Conservation (phyloP, 2,329 filamentous ascomycete genomes). For the Orbilia brochopaga region DNA sequence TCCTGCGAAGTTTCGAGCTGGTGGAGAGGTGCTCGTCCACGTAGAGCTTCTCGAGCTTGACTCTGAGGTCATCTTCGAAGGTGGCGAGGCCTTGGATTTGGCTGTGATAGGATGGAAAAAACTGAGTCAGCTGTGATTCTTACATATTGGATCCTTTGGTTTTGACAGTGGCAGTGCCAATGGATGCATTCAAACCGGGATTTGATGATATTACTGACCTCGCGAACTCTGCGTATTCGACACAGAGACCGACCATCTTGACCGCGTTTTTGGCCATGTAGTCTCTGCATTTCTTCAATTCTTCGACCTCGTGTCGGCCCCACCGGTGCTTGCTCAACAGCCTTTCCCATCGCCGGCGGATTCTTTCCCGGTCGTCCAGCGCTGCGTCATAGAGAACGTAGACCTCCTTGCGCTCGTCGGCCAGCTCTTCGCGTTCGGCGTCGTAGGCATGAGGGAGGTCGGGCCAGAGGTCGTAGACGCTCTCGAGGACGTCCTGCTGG, state of each 20-base stretch:
- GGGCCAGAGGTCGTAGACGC: conserved; percentile 48
- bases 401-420: conserved; percentile 47
- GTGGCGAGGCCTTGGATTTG: conserved; percentile 45
- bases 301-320: conserved; percentile 47
- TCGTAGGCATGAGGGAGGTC: conserved; percentile 48
- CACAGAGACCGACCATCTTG: conserved; percentile 48
- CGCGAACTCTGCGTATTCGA: conserved; percentile 46
- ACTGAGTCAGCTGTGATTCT: background rate
- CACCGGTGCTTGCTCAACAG: conserved; percentile 42
- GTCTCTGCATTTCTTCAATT: conserved; percentile 46
- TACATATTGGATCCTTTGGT: conserved; percentile 14
- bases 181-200: background rate
- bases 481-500: conserved; percentile 50
- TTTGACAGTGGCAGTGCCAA: background rate
- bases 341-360: conserved; percentile 42
- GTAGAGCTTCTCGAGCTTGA: conserved; percentile 48
- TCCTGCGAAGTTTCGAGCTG: conserved; percentile 36
- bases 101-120: conserved; percentile 4
- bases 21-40: conserved; percentile 48
- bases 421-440: conserved; percentile 44
- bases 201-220: conserved; percentile 24
- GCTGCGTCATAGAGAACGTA: conserved; percentile 48
- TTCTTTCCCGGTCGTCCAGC: conserved; percentile 42
- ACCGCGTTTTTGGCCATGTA: conserved; percentile 48
- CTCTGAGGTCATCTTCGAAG: conserved; percentile 39